phyloP scores from a whole-genome alignment of 805 yeast species.

The Candida silvatica region DNA sequence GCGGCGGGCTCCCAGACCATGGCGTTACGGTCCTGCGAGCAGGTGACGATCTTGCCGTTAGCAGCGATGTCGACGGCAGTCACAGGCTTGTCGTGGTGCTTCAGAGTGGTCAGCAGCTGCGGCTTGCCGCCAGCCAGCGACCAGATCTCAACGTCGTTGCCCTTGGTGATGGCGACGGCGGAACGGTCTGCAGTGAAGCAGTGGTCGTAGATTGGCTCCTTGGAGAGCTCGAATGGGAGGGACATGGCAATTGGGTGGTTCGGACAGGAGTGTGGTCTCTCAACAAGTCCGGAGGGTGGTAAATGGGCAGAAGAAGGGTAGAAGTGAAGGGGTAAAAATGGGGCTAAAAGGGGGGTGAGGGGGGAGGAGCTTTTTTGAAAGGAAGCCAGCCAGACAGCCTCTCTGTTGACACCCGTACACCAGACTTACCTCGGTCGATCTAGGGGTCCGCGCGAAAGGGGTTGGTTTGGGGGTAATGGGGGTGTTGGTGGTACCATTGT shows the following conservation, averaged over 20 bases:
- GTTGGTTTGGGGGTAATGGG: neutral
- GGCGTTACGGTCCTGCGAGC: constrained; percentile 97
- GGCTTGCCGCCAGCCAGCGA: constrained; percentile 46
- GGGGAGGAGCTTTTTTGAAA: neutral
- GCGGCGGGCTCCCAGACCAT: constrained; percentile 84
- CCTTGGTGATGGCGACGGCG: constrained; percentile 74
- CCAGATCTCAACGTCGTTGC: constrained; percentile 67
- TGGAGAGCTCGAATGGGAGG: constrained; percentile 49
- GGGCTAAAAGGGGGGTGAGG: neutral
- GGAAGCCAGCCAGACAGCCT: neutral
- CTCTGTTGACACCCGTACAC: neutral
- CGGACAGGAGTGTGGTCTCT: constrained; percentile 28
- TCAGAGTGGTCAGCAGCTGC: constrained; percentile 52
- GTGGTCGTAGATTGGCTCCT: constrained; percentile 85
- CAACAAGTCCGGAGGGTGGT: constrained; percentile 17
- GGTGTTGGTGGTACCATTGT: neutral
- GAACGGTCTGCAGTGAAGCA: constrained; percentile 64
- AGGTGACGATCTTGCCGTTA: constrained; percentile 88
- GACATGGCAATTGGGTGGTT: constrained; percentile 12
- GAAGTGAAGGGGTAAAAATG: neutral
- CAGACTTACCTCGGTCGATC: neutral
- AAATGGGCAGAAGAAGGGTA: neutral
- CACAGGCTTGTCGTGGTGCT: constrained; percentile 87
- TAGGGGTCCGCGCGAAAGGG: neutral
- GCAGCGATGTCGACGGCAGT: constrained; percentile 89